phyloP scores from a whole-genome alignment of 78 protist species.

The Monocercomonoides exilis region DNA sequence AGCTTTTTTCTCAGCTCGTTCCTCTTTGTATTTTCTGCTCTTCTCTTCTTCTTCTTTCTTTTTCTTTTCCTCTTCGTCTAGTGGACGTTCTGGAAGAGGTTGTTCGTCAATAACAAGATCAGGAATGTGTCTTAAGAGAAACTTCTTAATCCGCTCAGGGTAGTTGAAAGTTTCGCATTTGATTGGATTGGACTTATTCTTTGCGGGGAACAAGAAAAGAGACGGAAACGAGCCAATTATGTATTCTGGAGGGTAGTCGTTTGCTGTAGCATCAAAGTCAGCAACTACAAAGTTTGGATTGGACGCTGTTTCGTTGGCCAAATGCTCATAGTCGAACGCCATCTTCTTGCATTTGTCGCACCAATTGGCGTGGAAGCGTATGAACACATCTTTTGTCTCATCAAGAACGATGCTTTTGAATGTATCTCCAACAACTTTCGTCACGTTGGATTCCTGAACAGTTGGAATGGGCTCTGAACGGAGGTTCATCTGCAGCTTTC shows the following conservation, averaged over 20 bases:
- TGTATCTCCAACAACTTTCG: not conserved
- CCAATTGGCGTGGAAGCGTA: not conserved
- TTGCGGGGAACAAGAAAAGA: not conserved
- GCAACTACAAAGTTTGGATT: not conserved
- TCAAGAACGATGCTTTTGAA: not conserved
- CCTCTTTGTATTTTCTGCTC: not conserved
- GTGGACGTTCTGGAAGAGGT: not conserved
- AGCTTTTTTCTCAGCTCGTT: too few species aligned
- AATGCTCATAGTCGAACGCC: not conserved
- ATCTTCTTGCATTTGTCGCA: not conserved
- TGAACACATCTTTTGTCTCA: not conserved
- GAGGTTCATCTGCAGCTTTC: not conserved
- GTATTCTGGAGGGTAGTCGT: not conserved
- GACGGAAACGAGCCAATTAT: not conserved
- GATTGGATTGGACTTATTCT: not conserved
- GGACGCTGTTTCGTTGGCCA: not conserved
- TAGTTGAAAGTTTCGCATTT: not conserved
- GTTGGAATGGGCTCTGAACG: not conserved
- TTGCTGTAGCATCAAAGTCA: not conserved
- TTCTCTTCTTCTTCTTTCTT: not conserved
- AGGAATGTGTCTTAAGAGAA: not conserved
- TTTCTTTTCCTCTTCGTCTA: too few species aligned
- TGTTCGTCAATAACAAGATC: not conserved
- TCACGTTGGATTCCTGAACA: not conserved
- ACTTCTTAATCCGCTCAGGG: not conserved